A percentile compares a stretch with the other conserved stretches of the same genome.
phyloP scores from a whole-genome alignment of 2,329 filamentous ascomycete species.

The Calonectria hawksworthii region DNA sequence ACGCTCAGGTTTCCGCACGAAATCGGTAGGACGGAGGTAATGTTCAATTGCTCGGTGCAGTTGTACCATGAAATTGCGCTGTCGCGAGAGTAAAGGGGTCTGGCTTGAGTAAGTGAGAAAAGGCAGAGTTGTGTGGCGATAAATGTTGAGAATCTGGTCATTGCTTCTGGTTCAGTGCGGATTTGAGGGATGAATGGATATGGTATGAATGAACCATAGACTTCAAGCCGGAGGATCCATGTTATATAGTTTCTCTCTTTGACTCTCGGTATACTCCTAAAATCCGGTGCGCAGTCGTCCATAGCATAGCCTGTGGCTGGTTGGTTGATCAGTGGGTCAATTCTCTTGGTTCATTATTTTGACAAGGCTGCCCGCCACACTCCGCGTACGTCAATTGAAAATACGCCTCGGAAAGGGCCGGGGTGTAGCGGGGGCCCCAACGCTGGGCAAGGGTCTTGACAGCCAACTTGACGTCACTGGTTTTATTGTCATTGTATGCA shows the following conservation, averaged over 20 bases:
- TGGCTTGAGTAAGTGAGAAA: neutral
- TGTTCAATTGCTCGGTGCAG: neutral
- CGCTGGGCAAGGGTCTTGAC: neutral
- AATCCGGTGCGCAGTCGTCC: neutral
- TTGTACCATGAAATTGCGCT: neutral
- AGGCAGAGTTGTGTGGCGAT: neutral
- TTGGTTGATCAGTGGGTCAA: neutral
- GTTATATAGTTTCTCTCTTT: neutral
- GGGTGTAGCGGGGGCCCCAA: neutral
- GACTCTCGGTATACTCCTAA: neutral
- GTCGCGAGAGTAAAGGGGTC: neutral
- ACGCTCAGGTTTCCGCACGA: neutral
- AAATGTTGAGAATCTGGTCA: neutral
- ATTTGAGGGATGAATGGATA: neutral
- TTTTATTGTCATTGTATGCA: neutral
- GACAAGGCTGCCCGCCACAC: neutral
- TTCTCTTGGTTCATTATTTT: neutral
- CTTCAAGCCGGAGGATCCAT: neutral
- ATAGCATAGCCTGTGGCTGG: neutral
- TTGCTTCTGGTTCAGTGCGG: neutral
- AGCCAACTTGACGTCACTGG: neutral
- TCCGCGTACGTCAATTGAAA: neutral
- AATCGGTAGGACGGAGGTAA: neutral
- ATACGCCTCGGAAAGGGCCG: neutral
- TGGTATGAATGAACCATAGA: neutral